Conservation (phyloP, 2,329 filamentous ascomycete species). For the Colletotrichum navitas region DNA sequence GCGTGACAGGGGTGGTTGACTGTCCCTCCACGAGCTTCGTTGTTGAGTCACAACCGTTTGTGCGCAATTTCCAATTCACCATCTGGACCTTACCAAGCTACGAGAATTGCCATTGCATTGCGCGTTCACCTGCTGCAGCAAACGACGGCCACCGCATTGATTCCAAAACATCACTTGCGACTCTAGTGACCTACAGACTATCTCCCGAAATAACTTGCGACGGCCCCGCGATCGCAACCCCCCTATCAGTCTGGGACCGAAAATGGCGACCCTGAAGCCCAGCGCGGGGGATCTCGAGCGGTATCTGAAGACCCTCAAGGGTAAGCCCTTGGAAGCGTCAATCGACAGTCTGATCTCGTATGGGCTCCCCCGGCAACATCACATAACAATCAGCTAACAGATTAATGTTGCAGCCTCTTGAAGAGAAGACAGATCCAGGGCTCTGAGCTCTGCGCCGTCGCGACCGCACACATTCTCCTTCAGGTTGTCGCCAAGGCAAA, state of each 20-base stretch:
- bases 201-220: constrained; percentile 21
- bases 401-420: constrained; percentile 71
- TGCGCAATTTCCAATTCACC: constrained; percentile 37
- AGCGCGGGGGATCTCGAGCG: constrained; percentile 80
- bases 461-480: constrained; percentile 89
- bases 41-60: constrained; percentile 38
- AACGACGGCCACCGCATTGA: not conserved
- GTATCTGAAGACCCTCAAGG: constrained; percentile 84
- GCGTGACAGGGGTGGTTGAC: constrained; percentile 32
- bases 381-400: constrained; percentile 16
- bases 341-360: constrained; percentile 88
- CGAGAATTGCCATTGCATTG: constrained; percentile 21
- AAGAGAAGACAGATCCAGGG: constrained; percentile 92
- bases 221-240: constrained; percentile 19
- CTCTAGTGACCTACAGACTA: constrained; percentile 4
- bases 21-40: constrained; percentile 36
- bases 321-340: constrained; percentile 80
- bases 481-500: constrained; percentile 87
- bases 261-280: constrained; percentile 69
- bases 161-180: not conserved
- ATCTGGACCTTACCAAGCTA: constrained; percentile 5
- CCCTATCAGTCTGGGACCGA: constrained; percentile 17
- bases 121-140: not conserved
- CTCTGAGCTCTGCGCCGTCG: constrained; percentile 89
- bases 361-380: constrained; percentile 50